Percentiles rank a stretch among this genome's conserved stretches.
phyloP scores from a whole-genome alignment of 192 early-diverging fungal species.

The Coemansia sp. region DNA sequence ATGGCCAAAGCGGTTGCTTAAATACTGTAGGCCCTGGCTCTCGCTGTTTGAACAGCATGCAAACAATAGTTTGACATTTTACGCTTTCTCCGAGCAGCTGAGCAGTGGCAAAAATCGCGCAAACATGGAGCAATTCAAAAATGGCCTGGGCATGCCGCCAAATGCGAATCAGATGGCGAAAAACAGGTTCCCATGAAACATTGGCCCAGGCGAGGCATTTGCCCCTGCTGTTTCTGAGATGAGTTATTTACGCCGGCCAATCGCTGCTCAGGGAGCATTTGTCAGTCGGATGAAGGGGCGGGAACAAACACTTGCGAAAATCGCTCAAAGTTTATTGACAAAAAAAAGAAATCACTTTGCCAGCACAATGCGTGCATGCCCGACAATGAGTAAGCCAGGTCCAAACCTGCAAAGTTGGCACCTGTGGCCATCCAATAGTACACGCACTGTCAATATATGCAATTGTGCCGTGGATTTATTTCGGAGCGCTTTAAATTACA shows the following conservation, averaged over 20 bases:
- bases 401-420: too few relatives aligned
- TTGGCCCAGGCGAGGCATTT: neutral
- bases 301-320: too few relatives aligned
- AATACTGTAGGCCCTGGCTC: neutral
- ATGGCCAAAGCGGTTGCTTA: neutral
- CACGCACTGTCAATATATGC: neutral
- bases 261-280: neutral
- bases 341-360: too few relatives aligned
- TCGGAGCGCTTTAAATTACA: neutral
- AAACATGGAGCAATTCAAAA: neutral
- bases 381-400: too few relatives aligned
- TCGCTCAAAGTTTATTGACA: too few relatives aligned
- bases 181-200: neutral
- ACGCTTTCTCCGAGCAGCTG: neutral
- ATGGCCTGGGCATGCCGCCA: neutral
- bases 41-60: neutral
- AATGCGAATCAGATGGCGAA: neutral
- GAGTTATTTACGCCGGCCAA: conserved; percentile 6
- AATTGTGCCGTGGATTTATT: neutral
- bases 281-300: neutral
- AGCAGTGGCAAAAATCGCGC: conserved; percentile 7
- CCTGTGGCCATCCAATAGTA: too few relatives aligned
- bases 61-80: neutral
- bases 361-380: too few relatives aligned
- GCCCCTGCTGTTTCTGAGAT: neutral